These are phyloP conservation scores for Fusarium sp. DNA, from an alignment of 2,329 filamentous ascomycete species.

Conservation along the genomic window DNA sequence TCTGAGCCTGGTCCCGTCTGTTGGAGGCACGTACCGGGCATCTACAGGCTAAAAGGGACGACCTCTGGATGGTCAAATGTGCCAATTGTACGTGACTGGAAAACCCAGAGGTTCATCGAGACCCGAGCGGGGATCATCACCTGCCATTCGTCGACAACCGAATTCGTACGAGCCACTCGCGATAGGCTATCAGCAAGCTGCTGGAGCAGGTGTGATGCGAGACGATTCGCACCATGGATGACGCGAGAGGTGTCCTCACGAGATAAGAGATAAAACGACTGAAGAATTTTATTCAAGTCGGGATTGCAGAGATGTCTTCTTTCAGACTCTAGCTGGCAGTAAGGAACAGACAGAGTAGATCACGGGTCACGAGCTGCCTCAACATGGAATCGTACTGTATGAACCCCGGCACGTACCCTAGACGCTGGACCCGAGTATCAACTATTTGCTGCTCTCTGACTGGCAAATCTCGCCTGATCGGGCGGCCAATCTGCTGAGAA, in stretches of 20 bases:
- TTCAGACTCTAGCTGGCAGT: background rate
- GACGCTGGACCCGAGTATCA: background rate
- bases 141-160: conserved; percentile 7
- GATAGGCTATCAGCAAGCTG: background rate
- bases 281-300: background rate
- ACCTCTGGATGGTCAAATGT: conserved; percentile 13
- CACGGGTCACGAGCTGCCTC: background rate
- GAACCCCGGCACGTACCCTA: background rate
- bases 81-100: conserved; percentile 11
- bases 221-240: conserved; percentile 3
- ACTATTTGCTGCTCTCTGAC: conserved; percentile 7
- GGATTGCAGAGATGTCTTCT: background rate
- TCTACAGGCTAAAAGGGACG: conserved; percentile 20
- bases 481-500: conserved; percentile 6
- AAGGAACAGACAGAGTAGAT: background rate
- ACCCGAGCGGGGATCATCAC: conserved; percentile 19
- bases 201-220: background rate
- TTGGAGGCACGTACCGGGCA: conserved; percentile 26
- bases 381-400: background rate
- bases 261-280: background rate
- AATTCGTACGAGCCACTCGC: conserved; percentile 6
- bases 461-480: conserved; percentile 15
- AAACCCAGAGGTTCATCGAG: background rate
- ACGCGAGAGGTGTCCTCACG: background rate
- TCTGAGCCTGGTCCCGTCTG: conserved; percentile 42